phyloP scores from a whole-genome alignment of 495 filamentous ascomycete genomes.

The Xylaria bambusicola region DNA sequence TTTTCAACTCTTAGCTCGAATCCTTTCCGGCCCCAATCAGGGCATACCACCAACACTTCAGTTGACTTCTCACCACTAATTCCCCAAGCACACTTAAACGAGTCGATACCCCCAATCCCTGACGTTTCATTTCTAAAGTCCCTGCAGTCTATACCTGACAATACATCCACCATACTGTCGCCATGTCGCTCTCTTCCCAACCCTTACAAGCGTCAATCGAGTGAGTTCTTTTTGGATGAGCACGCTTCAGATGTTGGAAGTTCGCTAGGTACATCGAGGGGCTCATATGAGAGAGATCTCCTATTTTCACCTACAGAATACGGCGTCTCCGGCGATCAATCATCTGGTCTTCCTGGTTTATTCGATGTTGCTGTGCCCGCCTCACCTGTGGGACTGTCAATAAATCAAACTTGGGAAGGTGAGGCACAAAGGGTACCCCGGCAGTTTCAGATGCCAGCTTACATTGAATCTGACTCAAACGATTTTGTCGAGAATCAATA shows the following conservation, averaged over 20 bases:
- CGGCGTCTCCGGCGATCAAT: constrained; percentile 32
- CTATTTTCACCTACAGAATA: constrained; percentile 45
- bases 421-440: constrained; percentile 12
- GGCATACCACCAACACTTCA: constrained; percentile 47
- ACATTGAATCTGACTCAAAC: constrained; percentile 23
- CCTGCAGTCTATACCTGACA: not conserved
- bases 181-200: not conserved
- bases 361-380: constrained; percentile 24
- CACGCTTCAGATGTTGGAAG: constrained; percentile 15
- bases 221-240: constrained; percentile 18
- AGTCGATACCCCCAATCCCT: constrained; percentile 4
- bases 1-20: constrained; percentile 42
- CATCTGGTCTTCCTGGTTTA: constrained; percentile 44
- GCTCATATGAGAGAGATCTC: constrained; percentile 48
- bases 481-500: not conserved
- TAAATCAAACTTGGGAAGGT: constrained; percentile 13
- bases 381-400: not conserved
- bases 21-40: constrained; percentile 39
- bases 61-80: constrained; percentile 36
- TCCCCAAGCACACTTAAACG: not conserved
- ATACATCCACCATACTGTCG: not conserved
- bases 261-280: constrained; percentile 15
- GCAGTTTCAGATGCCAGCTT: constrained; percentile 21
- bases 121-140: not conserved
- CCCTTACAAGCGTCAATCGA: not conserved